Conservation (phyloP, 257 asterid genomes). For the Jaltomata sinuosa region DNA sequence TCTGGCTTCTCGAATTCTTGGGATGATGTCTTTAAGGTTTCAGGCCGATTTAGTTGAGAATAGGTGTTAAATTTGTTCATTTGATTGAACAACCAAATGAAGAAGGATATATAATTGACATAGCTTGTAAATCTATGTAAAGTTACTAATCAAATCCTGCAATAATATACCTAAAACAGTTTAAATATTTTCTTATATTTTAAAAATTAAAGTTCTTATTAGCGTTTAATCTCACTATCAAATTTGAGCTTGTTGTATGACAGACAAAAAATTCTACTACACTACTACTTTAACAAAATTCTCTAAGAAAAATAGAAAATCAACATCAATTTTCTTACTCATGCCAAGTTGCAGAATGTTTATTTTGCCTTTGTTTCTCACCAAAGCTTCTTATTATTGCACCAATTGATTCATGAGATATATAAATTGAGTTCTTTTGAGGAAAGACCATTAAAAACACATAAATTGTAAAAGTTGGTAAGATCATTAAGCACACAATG, state of each 20-base stretch:
- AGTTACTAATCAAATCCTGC: not conserved
- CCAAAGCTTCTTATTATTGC: too few species aligned
- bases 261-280: not conserved
- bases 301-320: too few species aligned
- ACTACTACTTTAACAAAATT: too few species aligned
- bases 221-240: not conserved
- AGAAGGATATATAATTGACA: not conserved
- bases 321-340: too few species aligned
- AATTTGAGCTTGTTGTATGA: not conserved
- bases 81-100: not conserved
- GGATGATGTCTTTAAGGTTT: constrained; percentile 70
- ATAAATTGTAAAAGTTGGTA: too few species aligned
- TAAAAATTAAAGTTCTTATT: not conserved
- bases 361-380: too few species aligned
- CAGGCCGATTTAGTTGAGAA: constrained; percentile 5
- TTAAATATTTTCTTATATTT: not conserved
- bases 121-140: not conserved
- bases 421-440: too few species aligned
- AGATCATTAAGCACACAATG: too few species aligned
- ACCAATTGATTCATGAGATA: too few species aligned
- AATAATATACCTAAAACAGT: not conserved
- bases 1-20: constrained; percentile 49
- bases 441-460: too few species aligned
- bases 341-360: too few species aligned
- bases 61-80: too few species aligned